Conservation (phyloP, 306 rosid species). For the Quercus mongolica region DNA sequence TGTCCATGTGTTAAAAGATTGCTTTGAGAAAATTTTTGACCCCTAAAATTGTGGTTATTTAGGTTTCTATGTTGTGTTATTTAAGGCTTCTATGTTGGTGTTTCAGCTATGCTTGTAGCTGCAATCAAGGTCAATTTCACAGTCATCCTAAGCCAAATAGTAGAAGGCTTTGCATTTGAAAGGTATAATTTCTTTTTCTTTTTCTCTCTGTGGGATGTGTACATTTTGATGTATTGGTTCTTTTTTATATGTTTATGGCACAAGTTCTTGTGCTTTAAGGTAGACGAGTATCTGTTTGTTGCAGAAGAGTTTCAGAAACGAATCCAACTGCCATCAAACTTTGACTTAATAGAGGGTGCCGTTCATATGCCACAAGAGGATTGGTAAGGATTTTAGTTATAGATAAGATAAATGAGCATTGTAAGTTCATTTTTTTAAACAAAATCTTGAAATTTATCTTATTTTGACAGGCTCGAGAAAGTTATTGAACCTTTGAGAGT, state of each 20-base stretch:
- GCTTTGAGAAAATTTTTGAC: background rate
- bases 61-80: background rate
- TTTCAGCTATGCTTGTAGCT: constrained; percentile 92
- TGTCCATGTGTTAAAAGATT: too few species aligned
- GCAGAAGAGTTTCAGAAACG: too few species aligned
- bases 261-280: background rate
- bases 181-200: constrained; percentile 39
- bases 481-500: too few species aligned
- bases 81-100: constrained; percentile 10
- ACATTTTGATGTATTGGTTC: background rate
- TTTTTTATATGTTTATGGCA: background rate
- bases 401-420: too few species aligned
- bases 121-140: constrained; percentile 79
- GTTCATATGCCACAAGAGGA: too few species aligned
- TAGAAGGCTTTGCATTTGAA: constrained; percentile 72
- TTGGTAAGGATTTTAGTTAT: too few species aligned
- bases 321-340: too few species aligned
- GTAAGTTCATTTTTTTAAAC: too few species aligned
- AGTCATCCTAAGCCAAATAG: constrained; percentile 61
- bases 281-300: too few species aligned
- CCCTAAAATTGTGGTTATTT: background rate
- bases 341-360: too few species aligned
- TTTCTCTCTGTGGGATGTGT: background rate
- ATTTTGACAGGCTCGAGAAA: too few species aligned
- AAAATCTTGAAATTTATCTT: too few species aligned